Conservation (phyloP, 2,329 filamentous ascomycete genomes). For the Truncatella angustata region DNA sequence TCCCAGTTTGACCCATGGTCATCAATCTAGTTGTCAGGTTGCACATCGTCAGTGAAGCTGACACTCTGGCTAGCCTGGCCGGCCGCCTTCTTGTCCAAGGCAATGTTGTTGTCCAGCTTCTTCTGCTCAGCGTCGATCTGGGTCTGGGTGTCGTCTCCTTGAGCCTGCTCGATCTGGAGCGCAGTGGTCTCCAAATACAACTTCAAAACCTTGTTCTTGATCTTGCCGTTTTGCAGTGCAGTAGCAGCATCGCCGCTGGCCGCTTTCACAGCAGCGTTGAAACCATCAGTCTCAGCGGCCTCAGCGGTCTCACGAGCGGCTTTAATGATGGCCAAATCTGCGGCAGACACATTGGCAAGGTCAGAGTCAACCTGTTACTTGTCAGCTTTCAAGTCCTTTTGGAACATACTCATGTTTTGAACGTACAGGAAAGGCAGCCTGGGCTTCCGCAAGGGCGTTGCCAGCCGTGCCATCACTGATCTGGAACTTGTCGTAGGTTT, state of each 20-base stretch:
- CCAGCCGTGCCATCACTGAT: slow-evolving; percentile 50
- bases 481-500: slow-evolving; percentile 34
- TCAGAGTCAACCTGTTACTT: slow-evolving; percentile 39
- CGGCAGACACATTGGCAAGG: slow-evolving; percentile 42
- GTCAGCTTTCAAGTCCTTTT: neutral
- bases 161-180: slow-evolving; percentile 50
- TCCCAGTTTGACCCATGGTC: neutral
- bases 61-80: slow-evolving; percentile 35
- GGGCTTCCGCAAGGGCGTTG: slow-evolving; percentile 51
- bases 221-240: slow-evolving; percentile 54
- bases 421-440: slow-evolving; percentile 51
- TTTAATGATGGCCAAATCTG: slow-evolving; percentile 50
- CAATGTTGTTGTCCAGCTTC: slow-evolving; percentile 54
- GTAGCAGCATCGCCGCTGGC: slow-evolving; percentile 40
- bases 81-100: slow-evolving; percentile 31
- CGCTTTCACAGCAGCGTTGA: slow-evolving; percentile 51
- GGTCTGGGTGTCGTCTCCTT: slow-evolving; percentile 40
- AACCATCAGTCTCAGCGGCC: slow-evolving; percentile 49
- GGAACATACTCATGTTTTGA: neutral
- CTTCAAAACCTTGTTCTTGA: slow-evolving; percentile 61
- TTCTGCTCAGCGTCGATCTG: slow-evolving; percentile 45
- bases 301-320: slow-evolving; percentile 49
- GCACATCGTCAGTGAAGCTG: slow-evolving; percentile 25
- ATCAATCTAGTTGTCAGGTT: slow-evolving; percentile 9
- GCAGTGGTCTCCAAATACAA: slow-evolving; percentile 50